Percentiles rank a stretch among this genome's conserved stretches.
Evolutionary conservation across 1,139 yeast species (phyloP).

Genomic region (Blastobotrys serpentis): DNA sequence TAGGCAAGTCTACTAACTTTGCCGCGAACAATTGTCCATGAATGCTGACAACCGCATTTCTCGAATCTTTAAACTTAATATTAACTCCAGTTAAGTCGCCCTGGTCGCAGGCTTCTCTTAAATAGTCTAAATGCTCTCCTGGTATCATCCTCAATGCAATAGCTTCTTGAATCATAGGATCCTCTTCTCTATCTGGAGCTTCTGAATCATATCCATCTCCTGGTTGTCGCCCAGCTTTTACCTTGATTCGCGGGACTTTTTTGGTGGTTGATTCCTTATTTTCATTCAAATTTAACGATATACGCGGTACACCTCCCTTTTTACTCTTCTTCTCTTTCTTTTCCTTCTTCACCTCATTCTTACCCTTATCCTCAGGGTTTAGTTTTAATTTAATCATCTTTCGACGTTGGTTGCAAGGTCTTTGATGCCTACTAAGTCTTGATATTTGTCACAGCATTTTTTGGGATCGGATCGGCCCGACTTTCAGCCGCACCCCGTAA

Average conservation of each 20-base stretch:
- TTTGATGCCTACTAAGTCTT: too few relatives aligned
- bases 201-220: constrained; percentile 98
- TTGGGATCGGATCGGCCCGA: not conserved
- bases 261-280: constrained; percentile 16
- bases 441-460: too few relatives aligned
- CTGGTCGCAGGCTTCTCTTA: constrained; percentile 75
- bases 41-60: constrained; percentile 65
- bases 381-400: constrained; percentile 37
- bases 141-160: constrained; percentile 75
- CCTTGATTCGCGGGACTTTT: constrained; percentile 62
- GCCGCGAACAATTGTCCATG: constrained; percentile 72
- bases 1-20: constrained; percentile 84
- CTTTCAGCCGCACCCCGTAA: too few relatives aligned
- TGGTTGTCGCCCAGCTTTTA: constrained; percentile 80
- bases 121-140: constrained; percentile 72
- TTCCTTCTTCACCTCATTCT: constrained; percentile 70
- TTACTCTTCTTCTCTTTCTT: constrained; percentile 17
- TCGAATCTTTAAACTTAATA: constrained; percentile 78
- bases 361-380: constrained; percentile 25
- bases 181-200: constrained; percentile 94
- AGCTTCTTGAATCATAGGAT: constrained; percentile 88
- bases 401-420: too few relatives aligned
- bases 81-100: constrained; percentile 75
- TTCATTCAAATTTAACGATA: constrained; percentile 35
- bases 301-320: constrained; percentile 23